These are phyloP conservation scores for Zygnema cylindricum DNA, from an alignment of 139 green algal genomes.

Conservation along the genomic window DNA sequence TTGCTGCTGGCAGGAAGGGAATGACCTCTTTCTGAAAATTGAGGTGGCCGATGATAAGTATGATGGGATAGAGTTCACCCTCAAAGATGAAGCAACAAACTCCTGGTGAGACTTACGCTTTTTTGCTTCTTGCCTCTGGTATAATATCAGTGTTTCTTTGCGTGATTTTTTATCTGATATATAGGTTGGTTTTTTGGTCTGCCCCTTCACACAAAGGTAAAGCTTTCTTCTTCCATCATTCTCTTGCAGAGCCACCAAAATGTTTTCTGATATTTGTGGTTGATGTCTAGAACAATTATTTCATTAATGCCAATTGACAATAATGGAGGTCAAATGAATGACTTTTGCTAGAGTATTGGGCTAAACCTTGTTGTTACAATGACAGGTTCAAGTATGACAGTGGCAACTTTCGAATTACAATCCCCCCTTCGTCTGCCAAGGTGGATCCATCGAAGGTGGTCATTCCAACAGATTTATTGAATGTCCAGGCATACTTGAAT, in stretches of 20 bases:
- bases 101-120: slow-evolving; percentile 73
- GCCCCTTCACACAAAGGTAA: too few relatives aligned
- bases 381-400: slow-evolving; percentile 77
- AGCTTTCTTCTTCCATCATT: too few relatives aligned
- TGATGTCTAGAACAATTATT: too few relatives aligned
- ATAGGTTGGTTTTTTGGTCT: too few relatives aligned
- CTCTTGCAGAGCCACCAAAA: too few relatives aligned
- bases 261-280: too few relatives aligned
- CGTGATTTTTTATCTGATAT: too few relatives aligned
- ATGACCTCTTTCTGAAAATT: slow-evolving; percentile 20
- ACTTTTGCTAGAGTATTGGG: slow-evolving; percentile 5
- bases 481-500: slow-evolving; percentile 46
- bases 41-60: slow-evolving; percentile 10
- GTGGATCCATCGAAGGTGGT: slow-evolving; percentile 14
- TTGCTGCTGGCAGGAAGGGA: not conserved
- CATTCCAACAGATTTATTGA: slow-evolving; percentile 50
- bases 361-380: too few relatives aligned
- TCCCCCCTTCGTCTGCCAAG: slow-evolving; percentile 52
- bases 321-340: not conserved
- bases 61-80: slow-evolving; percentile 77
- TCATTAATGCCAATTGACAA: not conserved
- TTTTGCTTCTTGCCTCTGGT: too few relatives aligned
- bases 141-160: too few relatives aligned
- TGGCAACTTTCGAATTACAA: slow-evolving; percentile 84
- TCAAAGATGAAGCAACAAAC: slow-evolving; percentile 89